A percentile compares a stretch with the other conserved stretches of the same genome.
Conservation (phyloP, 208 protist species). For the Leishmania tropica region DNA sequence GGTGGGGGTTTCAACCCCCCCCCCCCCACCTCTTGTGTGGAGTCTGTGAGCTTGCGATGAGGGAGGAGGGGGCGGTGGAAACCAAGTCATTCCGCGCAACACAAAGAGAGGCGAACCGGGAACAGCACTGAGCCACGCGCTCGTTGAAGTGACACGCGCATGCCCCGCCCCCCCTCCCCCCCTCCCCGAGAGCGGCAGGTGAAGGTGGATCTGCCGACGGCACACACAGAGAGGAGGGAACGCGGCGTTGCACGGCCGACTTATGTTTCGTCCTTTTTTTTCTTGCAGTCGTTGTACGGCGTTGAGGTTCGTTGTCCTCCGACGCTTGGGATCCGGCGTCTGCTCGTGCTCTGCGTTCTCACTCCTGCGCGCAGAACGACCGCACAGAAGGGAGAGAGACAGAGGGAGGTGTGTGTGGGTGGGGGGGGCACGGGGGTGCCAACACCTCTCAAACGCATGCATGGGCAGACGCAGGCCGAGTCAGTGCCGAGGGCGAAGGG, state of each 20-base stretch:
- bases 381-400: neutral
- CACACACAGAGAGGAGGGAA: neutral
- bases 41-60: neutral
- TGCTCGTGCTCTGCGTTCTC: neutral
- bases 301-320: neutral
- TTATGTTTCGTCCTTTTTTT: neutral
- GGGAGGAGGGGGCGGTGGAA: neutral
- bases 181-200: neutral
- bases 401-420: neutral
- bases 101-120: constrained; percentile 16
- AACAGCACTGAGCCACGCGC: neutral
- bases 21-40: neutral
- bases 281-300: neutral
- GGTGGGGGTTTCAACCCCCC: neutral
- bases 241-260: no score
- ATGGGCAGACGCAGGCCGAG: neutral
- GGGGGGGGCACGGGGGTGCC: neutral
- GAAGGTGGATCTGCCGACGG: neutral
- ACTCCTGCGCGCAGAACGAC: neutral
- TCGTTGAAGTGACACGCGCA: neutral
- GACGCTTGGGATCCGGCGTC: neutral
- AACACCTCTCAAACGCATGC: neutral
- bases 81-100: neutral
- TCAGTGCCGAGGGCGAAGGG: neutral
- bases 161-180: neutral